Evolutionary conservation across 106 monocot genomes (phyloP).

Genomic region (Dioscorea zingiberensis): DNA sequence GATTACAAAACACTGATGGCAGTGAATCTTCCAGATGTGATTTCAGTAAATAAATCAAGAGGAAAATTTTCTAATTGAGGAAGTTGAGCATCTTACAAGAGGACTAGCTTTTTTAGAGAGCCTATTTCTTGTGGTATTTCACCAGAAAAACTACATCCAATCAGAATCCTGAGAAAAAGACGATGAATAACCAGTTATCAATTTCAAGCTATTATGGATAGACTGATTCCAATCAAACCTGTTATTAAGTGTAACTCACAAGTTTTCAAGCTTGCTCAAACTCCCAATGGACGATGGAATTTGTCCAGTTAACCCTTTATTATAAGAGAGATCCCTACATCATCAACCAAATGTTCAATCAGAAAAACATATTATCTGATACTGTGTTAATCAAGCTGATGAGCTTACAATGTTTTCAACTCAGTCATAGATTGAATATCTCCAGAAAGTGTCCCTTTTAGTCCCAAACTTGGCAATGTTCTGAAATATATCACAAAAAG

Average conservation of each 20-base stretch:
- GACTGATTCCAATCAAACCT: background rate
- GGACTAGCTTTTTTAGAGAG: conserved; percentile 26
- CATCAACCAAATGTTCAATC: background rate
- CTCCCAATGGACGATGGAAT: conserved; percentile 40
- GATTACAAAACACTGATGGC: background rate
- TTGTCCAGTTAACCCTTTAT: conserved; percentile 34
- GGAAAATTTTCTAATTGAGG: no score
- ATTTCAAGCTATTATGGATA: no score
- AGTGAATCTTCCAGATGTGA: no score
- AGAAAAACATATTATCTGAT: background rate
- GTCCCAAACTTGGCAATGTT: conserved; percentile 39
- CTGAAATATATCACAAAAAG: conserved; percentile 16
- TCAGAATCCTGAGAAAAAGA: conserved; percentile 41
- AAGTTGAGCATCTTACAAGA: conserved; percentile 40
- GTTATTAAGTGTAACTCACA: conserved; percentile 22
- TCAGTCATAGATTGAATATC: conserved; percentile 40
- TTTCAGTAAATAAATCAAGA: background rate
- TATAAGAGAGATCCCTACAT: conserved; percentile 63
- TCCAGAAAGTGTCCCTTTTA: conserved; percentile 42
- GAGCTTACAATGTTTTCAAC: conserved; percentile 32
- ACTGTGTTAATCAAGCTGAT: background rate
- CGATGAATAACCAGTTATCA: no score
- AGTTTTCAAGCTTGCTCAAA: conserved; percentile 26
- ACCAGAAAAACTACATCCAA: conserved; percentile 73
- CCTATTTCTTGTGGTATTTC: conserved; percentile 59